phyloP scores from a whole-genome alignment of 768 basidiomycete species.

The Butyriboletus loyo region DNA sequence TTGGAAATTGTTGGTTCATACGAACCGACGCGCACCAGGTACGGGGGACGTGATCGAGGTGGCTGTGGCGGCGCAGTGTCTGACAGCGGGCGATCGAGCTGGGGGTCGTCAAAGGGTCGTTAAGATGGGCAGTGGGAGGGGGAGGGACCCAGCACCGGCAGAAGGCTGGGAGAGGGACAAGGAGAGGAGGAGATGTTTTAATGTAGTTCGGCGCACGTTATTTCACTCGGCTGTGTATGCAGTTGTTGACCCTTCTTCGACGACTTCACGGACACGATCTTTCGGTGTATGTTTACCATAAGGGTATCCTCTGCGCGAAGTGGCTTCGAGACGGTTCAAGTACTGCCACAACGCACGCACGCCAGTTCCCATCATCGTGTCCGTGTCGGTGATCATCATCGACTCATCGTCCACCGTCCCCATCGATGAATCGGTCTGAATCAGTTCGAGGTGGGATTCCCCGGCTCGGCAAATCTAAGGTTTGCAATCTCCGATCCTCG shows the following conservation, averaged over 20 bases:
- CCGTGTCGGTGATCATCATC: constrained; percentile 26
- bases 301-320: constrained; percentile 23
- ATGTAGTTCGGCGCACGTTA: constrained; percentile 14
- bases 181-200: constrained; percentile 17
- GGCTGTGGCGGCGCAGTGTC: constrained; percentile 25
- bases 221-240: constrained; percentile 27
- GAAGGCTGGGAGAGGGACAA: constrained; percentile 3
- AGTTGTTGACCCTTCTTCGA: constrained; percentile 28
- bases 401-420: constrained; percentile 5
- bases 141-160: constrained; percentile 20
- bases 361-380: constrained; percentile 11
- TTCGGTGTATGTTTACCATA: constrained; percentile 33
- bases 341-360: constrained; percentile 23
- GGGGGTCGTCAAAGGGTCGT: constrained; percentile 32
- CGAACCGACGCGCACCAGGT: constrained; percentile 31
- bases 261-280: constrained; percentile 18
- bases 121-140: constrained; percentile 14
- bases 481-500: constrained; percentile 32
- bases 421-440: constrained; percentile 4
- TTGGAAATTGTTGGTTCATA: constrained; percentile 37
- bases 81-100: constrained; percentile 9
- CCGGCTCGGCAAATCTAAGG: constrained; percentile 30
- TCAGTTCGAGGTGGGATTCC: constrained; percentile 16
- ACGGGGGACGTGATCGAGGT: constrained; percentile 32
- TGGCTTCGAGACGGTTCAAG: constrained; percentile 18